These are phyloP conservation scores for Lactuca sativa DNA, from an alignment of 129 eudicot genomes.

Conservation along the genomic window DNA sequence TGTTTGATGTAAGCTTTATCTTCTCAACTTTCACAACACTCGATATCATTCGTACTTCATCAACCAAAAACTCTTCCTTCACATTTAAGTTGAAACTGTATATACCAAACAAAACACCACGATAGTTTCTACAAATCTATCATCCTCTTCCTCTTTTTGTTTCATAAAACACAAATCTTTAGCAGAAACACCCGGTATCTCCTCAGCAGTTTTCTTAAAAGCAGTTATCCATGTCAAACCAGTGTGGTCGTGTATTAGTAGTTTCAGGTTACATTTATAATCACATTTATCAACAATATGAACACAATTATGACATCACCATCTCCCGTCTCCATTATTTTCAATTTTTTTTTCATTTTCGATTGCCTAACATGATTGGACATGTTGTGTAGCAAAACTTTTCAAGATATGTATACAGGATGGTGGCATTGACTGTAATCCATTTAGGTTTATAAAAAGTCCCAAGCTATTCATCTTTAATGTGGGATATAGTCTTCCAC, in stretches of 20 bases:
- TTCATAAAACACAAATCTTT: conserved; percentile 60
- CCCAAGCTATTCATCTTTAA: conserved; percentile 84
- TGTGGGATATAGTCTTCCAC: conserved; percentile 68
- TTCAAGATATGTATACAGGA: conserved; percentile 52
- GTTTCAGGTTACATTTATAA: conserved; percentile 74
- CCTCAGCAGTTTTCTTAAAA: conserved; percentile 78
- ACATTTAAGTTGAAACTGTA: conserved; percentile 69
- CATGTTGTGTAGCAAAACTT: conserved; percentile 85
- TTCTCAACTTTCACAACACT: conserved; percentile 66
- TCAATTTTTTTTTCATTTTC: conserved; percentile 81
- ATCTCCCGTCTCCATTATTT: conserved; percentile 85
- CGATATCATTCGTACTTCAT: conserved; percentile 69
- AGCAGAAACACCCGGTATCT: conserved; percentile 70
- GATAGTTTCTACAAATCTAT: conserved; percentile 51
- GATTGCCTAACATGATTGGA: conserved; percentile 53
- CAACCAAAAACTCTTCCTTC: conserved; percentile 76
- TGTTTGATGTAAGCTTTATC: conserved; percentile 47
- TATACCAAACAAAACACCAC: conserved; percentile 41
- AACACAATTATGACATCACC: conserved; percentile 90
- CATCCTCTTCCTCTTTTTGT: conserved; percentile 69
- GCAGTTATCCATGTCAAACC: conserved; percentile 76
- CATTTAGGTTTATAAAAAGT: conserved; percentile 81
- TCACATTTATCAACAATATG: conserved; percentile 70
- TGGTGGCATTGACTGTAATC: conserved; percentile 65
- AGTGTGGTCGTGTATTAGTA: conserved; percentile 83